Percentiles rank a stretch among this genome's conserved stretches.
phyloP scores from a whole-genome alignment of 2,329 filamentous ascomycete species.

The Alternaria sp. region DNA sequence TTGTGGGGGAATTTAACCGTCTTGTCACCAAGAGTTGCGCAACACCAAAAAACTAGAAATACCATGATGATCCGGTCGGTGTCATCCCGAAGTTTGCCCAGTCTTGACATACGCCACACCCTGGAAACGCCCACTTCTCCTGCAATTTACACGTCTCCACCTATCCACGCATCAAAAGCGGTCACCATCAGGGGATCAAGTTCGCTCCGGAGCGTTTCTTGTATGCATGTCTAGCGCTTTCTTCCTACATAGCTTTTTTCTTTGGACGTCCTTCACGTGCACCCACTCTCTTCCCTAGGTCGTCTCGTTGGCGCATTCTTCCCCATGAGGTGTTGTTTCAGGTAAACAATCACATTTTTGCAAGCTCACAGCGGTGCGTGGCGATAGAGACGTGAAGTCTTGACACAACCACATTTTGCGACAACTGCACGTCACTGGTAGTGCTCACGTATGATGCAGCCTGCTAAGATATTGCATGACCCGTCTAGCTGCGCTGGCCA shows the following conservation, averaged over 20 bases:
- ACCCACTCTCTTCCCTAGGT: background rate
- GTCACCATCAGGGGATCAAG: background rate
- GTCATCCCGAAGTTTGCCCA: background rate
- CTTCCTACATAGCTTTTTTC: background rate
- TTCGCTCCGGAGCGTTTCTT: too few species aligned
- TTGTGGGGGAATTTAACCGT: background rate
- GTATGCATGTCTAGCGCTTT: background rate
- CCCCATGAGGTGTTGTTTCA: background rate
- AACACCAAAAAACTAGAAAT: too few species aligned
- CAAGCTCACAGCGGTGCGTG: background rate
- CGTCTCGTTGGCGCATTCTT: background rate
- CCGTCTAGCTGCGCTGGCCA: background rate
- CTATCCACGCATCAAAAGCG: background rate
- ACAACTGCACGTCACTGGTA: background rate
- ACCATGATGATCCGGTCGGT: background rate
- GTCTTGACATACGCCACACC: background rate
- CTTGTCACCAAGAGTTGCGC: background rate
- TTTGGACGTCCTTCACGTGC: background rate
- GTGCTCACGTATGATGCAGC: background rate
- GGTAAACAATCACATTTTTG: background rate
- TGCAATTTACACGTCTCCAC: conserved; percentile 1
- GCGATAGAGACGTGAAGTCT: background rate
- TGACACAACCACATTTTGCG: background rate
- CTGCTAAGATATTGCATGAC: background rate
- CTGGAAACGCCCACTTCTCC: background rate